Evolutionary conservation across 257 asterid genomes (phyloP).

Genomic region (Solanum okadae): DNA sequence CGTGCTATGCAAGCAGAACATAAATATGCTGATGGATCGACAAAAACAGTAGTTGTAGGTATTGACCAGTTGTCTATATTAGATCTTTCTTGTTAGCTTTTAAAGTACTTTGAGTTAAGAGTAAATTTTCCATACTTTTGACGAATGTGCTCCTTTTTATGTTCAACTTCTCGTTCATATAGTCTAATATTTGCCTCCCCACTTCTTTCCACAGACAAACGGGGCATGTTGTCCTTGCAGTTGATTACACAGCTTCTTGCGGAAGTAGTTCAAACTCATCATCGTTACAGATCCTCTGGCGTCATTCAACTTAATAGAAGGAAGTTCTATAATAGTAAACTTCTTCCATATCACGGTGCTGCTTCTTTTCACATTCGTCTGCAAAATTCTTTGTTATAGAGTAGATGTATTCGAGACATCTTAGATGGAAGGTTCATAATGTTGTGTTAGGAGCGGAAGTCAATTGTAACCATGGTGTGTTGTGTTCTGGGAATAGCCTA

Average conservation of each 20-base stretch:
- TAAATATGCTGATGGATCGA: not conserved
- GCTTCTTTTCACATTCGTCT: not conserved
- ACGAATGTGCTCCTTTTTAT: not conserved
- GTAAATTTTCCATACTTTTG: not conserved
- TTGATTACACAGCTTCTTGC: not conserved
- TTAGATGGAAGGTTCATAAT: not conserved
- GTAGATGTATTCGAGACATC: not conserved
- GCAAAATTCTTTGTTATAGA: not conserved
- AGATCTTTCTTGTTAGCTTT: not conserved
- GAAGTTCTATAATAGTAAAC: not conserved
- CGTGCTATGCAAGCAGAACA: not conserved
- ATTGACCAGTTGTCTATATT: not conserved
- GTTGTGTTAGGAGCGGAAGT: not conserved
- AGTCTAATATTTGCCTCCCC: not conserved
- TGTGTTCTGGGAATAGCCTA: not conserved
- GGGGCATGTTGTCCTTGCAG: not conserved
- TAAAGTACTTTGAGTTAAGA: not conserved
- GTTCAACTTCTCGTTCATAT: not conserved
- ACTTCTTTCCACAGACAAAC: not conserved
- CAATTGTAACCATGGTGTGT: not conserved
- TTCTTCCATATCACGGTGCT: not conserved
- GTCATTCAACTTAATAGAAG: not conserved
- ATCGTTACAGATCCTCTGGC: not conserved
- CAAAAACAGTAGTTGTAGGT: not conserved
- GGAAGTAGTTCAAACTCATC: not conserved